These are phyloP conservation scores for Ophiostoma himal-ulmi DNA, from an alignment of 2,329 filamentous ascomycete genomes.

Conservation along the genomic window DNA sequence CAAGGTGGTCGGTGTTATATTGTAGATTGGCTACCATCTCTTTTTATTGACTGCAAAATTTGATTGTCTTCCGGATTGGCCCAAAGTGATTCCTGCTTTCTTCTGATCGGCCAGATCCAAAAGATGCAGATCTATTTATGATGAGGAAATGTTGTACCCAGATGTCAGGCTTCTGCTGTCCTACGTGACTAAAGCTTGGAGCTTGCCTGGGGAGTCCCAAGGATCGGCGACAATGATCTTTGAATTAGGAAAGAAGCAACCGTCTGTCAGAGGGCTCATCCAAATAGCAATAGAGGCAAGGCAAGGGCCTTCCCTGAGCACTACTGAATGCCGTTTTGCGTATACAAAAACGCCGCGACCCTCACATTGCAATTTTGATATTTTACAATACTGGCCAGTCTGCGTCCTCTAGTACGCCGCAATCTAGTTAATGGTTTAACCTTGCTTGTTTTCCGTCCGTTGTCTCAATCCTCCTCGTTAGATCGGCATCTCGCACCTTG, in stretches of 20 bases:
- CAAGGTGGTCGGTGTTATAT: neutral
- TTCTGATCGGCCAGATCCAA: neutral
- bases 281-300: neutral
- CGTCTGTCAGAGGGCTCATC: neutral
- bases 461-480: neutral
- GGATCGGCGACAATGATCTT: neutral
- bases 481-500: neutral
- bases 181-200: neutral
- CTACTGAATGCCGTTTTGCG: neutral
- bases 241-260: neutral
- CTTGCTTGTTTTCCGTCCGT: slow-evolving; percentile 2
- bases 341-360: neutral
- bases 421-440: neutral
- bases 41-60: neutral
- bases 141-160: neutral
- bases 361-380: neutral
- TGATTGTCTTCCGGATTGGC: neutral
- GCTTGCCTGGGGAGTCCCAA: neutral
- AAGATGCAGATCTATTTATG: neutral
- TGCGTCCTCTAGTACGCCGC: neutral
- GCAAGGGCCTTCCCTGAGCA: neutral
- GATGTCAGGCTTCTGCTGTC: neutral
- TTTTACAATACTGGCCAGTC: neutral
- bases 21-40: neutral
- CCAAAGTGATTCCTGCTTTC: neutral